Percentiles rank a stretch among this genome's conserved stretches.
Evolutionary conservation across 176 grass and related monocot species (phyloP).

Genomic region (Musa acuminata): DNA sequence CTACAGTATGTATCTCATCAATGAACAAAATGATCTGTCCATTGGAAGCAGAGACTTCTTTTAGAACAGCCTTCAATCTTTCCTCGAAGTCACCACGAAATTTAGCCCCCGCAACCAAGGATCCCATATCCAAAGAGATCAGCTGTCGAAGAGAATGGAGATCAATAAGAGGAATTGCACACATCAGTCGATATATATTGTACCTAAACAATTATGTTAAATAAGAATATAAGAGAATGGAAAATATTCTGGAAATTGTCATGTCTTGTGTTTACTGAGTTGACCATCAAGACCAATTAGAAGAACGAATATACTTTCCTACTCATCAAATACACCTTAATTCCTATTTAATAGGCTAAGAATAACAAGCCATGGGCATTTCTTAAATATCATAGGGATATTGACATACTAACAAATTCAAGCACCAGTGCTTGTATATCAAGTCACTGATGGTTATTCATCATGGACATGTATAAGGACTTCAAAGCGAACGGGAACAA

Average conservation of each 20-base stretch:
- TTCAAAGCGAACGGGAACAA: too few species aligned
- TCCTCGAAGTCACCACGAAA: slow-evolving; percentile 84
- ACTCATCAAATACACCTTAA: too few species aligned
- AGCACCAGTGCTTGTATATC: too few species aligned
- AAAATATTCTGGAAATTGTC: background rate
- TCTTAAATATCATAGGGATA: too few species aligned
- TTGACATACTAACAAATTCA: too few species aligned
- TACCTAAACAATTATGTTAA: background rate
- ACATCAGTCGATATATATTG: background rate
- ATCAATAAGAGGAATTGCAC: background rate
- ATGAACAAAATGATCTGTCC: slow-evolving; percentile 95
- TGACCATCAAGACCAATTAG: background rate
- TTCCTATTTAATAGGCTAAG: too few species aligned
- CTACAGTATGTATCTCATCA: slow-evolving; percentile 95
- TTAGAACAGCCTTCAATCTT: slow-evolving; percentile 87
- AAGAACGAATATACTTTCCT: too few species aligned
- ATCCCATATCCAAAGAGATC: slow-evolving; percentile 94
- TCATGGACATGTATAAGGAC: too few species aligned
- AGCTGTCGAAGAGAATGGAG: slow-evolving; percentile 29
- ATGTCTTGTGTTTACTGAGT: background rate
- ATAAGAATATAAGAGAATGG: background rate
- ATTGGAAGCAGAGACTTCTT: slow-evolving; percentile 88
- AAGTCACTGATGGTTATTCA: too few species aligned
- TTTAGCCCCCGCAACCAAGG: slow-evolving; percentile 85
- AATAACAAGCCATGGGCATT: too few species aligned